These are phyloP conservation scores for Orobanche coerulescens DNA, from an alignment of 257 asterid species.

Conservation along the genomic window DNA sequence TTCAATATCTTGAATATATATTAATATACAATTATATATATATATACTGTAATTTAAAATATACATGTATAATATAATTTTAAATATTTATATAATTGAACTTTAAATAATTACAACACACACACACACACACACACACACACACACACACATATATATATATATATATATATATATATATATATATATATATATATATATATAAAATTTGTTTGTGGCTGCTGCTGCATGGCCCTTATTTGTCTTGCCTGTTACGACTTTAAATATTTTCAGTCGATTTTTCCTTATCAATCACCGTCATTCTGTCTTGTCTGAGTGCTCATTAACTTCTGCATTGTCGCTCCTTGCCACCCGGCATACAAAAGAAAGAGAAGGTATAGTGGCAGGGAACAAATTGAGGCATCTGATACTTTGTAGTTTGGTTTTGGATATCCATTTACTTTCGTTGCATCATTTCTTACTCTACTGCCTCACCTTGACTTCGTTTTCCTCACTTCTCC, in stretches of 20 bases:
- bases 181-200: too few species aligned
- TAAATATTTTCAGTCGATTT: not conserved
- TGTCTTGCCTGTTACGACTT: not conserved
- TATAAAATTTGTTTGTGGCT: too few species aligned
- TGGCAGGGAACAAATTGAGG: not conserved
- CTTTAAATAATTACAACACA: too few species aligned
- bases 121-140: too few species aligned
- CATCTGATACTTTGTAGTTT: not conserved
- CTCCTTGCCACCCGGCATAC: not conserved
- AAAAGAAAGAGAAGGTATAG: not conserved
- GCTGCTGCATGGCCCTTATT: too few species aligned
- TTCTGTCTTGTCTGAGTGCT: not conserved
- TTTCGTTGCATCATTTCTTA: not conserved
- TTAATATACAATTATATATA: too few species aligned
- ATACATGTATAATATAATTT: too few species aligned
- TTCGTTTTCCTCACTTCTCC: not conserved
- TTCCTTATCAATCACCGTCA: not conserved
- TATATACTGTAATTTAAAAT: too few species aligned
- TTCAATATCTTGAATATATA: too few species aligned
- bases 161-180: too few species aligned
- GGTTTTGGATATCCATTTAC: not conserved
- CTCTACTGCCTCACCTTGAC: not conserved
- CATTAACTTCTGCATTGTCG: not conserved
- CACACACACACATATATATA: too few species aligned
- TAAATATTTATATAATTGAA: too few species aligned